phyloP scores from a whole-genome alignment of 345 rosid species.

The Heritiera littoralis region DNA sequence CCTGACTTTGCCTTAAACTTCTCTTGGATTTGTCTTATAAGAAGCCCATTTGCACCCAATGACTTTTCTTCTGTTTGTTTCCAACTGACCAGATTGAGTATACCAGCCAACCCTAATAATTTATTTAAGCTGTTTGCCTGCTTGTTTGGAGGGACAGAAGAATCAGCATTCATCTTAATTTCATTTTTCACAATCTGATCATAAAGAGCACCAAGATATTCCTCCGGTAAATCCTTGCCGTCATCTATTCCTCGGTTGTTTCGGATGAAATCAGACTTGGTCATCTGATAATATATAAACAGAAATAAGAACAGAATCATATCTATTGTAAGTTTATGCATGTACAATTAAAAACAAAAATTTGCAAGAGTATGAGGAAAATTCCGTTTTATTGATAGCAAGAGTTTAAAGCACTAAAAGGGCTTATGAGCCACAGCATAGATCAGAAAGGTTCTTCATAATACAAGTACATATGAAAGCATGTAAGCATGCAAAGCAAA shows the following conservation, averaged over 20 bases:
- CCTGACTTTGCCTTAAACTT: conserved; percentile 89
- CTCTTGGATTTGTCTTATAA: conserved; percentile 89
- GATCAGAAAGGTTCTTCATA: not conserved
- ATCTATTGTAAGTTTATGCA: not conserved
- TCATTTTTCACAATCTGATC: conserved; percentile 89
- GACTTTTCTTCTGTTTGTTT: conserved; percentile 89
- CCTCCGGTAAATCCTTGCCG: conserved; percentile 96
- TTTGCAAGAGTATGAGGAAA: not conserved
- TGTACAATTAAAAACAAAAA: conserved; percentile 5
- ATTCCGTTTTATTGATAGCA: conserved; percentile 1
- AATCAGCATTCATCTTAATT: conserved; percentile 86
- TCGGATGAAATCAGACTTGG: conserved; percentile 79
- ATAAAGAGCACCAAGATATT: conserved; percentile 78
- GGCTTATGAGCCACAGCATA: not conserved
- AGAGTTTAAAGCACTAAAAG: not conserved
- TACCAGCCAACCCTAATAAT: conserved; percentile 87
- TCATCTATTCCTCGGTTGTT: conserved; percentile 94
- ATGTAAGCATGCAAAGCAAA: not conserved
- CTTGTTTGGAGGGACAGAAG: conserved; percentile 77
- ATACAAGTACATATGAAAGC: not conserved
- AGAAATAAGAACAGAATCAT: conserved; percentile 31
- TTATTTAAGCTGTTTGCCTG: conserved; percentile 88
- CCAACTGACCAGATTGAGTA: conserved; percentile 82
- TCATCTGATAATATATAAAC: conserved; percentile 56
- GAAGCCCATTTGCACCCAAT: conserved; percentile 92